Base-by-base conservation (phyloP, 202 grass and related monocot genomes). In the Carex sylvatica region DNA sequence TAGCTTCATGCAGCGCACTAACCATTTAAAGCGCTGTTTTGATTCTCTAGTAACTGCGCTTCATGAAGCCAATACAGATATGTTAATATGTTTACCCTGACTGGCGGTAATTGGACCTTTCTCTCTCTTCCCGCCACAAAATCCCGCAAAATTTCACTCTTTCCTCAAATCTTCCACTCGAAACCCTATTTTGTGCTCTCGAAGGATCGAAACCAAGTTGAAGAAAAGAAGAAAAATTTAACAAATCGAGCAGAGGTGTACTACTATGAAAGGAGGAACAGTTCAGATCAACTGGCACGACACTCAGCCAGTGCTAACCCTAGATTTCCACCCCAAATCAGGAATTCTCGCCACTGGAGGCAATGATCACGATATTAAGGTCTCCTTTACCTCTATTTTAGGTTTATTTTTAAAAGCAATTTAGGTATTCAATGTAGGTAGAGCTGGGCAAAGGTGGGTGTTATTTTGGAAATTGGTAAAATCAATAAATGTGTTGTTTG, bases 251-350 rank as follows among this genome's bases (percentile, higher is more conserved):
- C 38, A 11, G 65, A 74, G 35, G 13, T 5, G 10, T 67, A 65
- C 64, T 26, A 85, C 15, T 74, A 98, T 98, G 96, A 91, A 85
- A n/a, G 96, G 96, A 84, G 96, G 96, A 54, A 95, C 96, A 59
- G 89, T 98, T 51, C 96, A 98, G 88, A 93, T 98, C 89, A 95
- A 90, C 85, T 98, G 96, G 96, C 96, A 98, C 84, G 96, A 98
- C 77, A 83, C 80, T 60, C 91, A 95, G 83, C 96, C 92, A 11
- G 96, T 98, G 67, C 92, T 98, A 87, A 95, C 92, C 87, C 91
- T 98, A 83, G 92, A 98, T 90, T 98, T 98, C 86, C 92, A 98
- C 83, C 88, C 95, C 46, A 70, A 47, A 67, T 88, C 92, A 40
- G 66, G 88, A 58, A 55, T 88, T 87, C 96, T 98, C 86, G 96